A percentile compares a stretch with the other conserved stretches of the same genome.
Conservation (phyloP, 495 filamentous ascomycete species). For the Lasiosphaeria miniovina region DNA sequence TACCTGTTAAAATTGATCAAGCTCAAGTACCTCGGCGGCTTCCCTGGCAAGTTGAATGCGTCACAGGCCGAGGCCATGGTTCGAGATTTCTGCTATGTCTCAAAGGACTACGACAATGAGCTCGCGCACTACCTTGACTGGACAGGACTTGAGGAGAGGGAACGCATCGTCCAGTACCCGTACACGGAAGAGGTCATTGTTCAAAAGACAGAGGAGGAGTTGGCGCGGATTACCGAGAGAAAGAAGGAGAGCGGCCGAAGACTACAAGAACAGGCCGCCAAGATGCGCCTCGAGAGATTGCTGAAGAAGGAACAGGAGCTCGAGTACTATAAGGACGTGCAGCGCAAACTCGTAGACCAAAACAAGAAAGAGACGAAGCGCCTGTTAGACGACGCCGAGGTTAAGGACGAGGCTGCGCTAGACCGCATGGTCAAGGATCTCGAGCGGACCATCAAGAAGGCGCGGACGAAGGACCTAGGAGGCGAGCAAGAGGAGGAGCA, state of each 20-base stretch:
- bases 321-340: slow-evolving; percentile 86
- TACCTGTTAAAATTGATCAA: slow-evolving; percentile 84
- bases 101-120: slow-evolving; percentile 75
- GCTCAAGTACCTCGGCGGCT: slow-evolving; percentile 83
- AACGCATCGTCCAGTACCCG: slow-evolving; percentile 86
- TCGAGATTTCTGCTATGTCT: slow-evolving; percentile 86
- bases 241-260: slow-evolving; percentile 89
- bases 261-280: slow-evolving; percentile 93
- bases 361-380: slow-evolving; percentile 88
- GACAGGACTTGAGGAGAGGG: slow-evolving; percentile 83
- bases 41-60: slow-evolving; percentile 78
- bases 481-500: slow-evolving; percentile 73
- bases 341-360: slow-evolving; percentile 57
- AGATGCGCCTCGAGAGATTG: slow-evolving; percentile 90
- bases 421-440: slow-evolving; percentile 81
- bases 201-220: slow-evolving; percentile 90
- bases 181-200: slow-evolving; percentile 85
- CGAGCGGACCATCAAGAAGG: slow-evolving; percentile 81
- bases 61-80: slow-evolving; percentile 84
- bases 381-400: slow-evolving; percentile 81
- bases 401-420: slow-evolving; percentile 82
- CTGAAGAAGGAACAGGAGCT: slow-evolving; percentile 94
- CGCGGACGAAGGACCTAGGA: slow-evolving; percentile 88
- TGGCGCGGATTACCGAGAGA: slow-evolving; percentile 81
- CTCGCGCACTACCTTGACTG: slow-evolving; percentile 73